These are phyloP conservation scores for Scenedesmus sp. DNA, from an alignment of 163 green algal species.

Conservation along the genomic window DNA sequence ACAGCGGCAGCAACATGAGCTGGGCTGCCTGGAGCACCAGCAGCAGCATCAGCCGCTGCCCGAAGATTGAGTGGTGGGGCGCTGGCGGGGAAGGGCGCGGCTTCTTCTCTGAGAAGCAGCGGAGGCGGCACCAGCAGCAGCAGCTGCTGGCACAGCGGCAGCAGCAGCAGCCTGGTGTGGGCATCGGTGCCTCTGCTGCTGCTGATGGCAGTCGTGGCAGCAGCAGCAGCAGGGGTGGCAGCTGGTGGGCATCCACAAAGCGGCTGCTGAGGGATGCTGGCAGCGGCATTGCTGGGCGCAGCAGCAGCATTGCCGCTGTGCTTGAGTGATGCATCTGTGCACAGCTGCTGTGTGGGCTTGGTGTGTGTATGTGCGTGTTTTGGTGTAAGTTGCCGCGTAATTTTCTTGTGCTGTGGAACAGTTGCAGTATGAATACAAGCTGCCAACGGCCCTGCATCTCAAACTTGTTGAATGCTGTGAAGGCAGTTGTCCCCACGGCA, in stretches of 20 bases:
- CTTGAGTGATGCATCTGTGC: neutral
- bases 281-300: neutral
- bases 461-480: neutral
- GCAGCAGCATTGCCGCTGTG: neutral
- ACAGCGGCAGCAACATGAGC: conserved; percentile 23
- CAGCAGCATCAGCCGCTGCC: conserved; percentile 37
- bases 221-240: neutral
- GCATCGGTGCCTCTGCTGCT: neutral
- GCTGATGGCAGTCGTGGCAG: conserved; percentile 2
- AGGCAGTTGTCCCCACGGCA: neutral
- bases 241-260: neutral
- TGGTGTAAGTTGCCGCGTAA: neutral
- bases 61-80: conserved; percentile 38
- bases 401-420: neutral
- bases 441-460: neutral
- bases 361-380: neutral
- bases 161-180: conserved; percentile 12
- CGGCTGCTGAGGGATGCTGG: neutral
- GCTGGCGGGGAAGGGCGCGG: neutral
- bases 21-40: conserved; percentile 50
- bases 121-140: neutral
- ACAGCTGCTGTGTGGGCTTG: neutral
- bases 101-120: conserved; percentile 31
- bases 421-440: neutral
- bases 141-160: neutral